Base-by-base conservation (phyloP, 73 alveolate species). In the Paramecium sexaurelia region DNA sequence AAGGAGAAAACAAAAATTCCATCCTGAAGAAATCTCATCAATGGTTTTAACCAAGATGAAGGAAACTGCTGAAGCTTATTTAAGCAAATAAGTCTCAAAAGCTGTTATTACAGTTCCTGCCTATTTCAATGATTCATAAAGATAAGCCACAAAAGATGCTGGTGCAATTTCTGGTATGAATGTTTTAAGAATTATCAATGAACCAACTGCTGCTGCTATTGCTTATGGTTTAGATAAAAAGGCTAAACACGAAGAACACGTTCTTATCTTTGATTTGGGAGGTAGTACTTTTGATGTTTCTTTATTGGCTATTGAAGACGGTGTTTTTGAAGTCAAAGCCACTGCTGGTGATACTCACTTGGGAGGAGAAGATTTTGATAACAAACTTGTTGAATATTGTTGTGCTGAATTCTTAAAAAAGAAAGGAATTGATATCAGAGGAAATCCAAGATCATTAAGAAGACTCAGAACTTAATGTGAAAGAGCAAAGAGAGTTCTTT, bases 201-300 rank as follows among this genome's bases (percentile, higher is more conserved):
- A 95, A 66, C 97, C 99, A 47, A 96, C 99, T 37, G 99, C 99
- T n/a, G 99, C 99, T 45, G 98, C 98, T 51, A 94, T 96, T 67
- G 99, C 99, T 82, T 97, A 96, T 89, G 99, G 99, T 85, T 90
- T 96, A 55, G 99, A 97, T 91, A 96, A 95, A 97, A 95, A 95
- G 29, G 86, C 92, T 20, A 35, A 92, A 45, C 86, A 92, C 32
- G 97, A 95, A 93, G 93, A 82, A 92, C 91, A 96, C 95, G 96
- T 96, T 19, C 91, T 96, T 66, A 95, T 95, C 91, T 92, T 92
- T 82, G 97, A 94, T 94, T 84, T 95, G 71, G 98, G 98, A 57
- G 98, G 98, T 86, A 97, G 97, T 47, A 95, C 98, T 40, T 95
- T 95, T 84, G 98, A 95, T 95, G 98, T 95, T 56, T 95, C 98